Conservation (phyloP, 306 rosid species). For the Datisca glomerata region DNA sequence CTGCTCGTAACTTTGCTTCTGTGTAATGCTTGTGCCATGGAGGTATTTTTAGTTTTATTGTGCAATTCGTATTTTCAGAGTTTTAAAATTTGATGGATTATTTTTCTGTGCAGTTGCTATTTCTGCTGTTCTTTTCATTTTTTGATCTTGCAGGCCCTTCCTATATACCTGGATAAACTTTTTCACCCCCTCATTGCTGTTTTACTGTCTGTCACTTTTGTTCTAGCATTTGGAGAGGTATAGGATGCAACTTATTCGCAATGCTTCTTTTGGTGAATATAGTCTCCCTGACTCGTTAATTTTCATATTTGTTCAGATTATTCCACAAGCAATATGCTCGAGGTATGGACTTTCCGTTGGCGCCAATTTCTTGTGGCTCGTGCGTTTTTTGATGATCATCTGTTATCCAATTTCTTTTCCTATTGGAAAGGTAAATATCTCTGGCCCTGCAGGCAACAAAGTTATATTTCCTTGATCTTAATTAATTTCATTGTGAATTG, state of each 20-base stretch:
- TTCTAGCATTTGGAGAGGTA: slow-evolving; percentile 84
- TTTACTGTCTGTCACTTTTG: slow-evolving; percentile 88
- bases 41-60: slow-evolving; percentile 23
- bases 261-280: no score
- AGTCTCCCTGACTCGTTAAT: not conserved
- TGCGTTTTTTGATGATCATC: slow-evolving; percentile 65
- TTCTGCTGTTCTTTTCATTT: not conserved
- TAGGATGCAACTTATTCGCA: no score
- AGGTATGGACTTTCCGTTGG: slow-evolving; percentile 95
- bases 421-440: slow-evolving; percentile 93
- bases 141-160: slow-evolving; percentile 74
- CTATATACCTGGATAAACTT: slow-evolving; percentile 71
- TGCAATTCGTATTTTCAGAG: not conserved
- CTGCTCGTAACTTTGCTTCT: slow-evolving; percentile 90
- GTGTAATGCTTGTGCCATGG: slow-evolving; percentile 89
- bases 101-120: not conserved
- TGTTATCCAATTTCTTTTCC: slow-evolving; percentile 95
- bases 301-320: slow-evolving; percentile 44
- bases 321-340: slow-evolving; percentile 93
- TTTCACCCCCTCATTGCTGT: slow-evolving; percentile 86
- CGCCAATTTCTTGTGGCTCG: slow-evolving; percentile 70
- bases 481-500: no score
- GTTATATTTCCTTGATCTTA: no score
- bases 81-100: not conserved
- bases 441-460: no score